Conservation (phyloP, 441 rosid genomes). For the Hura crepitans region DNA sequence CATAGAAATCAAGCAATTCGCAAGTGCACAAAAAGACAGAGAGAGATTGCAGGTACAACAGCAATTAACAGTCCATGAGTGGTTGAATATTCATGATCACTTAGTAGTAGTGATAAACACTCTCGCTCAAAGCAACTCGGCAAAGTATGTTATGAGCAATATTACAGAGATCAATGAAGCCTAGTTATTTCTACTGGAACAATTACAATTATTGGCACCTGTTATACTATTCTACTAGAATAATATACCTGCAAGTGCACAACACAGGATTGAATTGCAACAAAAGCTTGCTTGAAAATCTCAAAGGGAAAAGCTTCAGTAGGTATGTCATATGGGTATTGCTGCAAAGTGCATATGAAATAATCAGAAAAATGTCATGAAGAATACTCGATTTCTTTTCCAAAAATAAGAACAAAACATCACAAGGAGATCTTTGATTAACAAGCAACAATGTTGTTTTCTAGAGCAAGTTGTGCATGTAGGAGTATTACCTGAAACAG, state of each 20-base stretch:
- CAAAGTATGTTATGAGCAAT: background rate
- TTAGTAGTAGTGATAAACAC: background rate
- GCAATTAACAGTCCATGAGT: background rate
- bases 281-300: constrained; percentile 93
- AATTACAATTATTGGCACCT: background rate
- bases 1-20: background rate
- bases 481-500: constrained; percentile 67
- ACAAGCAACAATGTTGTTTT: background rate
- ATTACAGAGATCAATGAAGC: background rate
- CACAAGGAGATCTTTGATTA: background rate
- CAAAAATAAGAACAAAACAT: background rate
- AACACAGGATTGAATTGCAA: constrained; percentile 92
- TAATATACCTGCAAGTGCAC: constrained; percentile 82
- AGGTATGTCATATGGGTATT: constrained; percentile 93
- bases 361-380: constrained; percentile 16
- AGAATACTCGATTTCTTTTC: background rate
- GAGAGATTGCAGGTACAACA: background rate
- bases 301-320: constrained; percentile 90
- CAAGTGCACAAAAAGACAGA: background rate
- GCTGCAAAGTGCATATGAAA: constrained; percentile 50
- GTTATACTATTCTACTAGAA: background rate
- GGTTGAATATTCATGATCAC: background rate
- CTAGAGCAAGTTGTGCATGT: constrained; percentile 4
- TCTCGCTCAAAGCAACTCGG: background rate
- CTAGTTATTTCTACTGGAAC: background rate